Evolutionary conservation across 2,329 filamentous ascomycete species (phyloP).

Genomic region (Periconia sp.): DNA sequence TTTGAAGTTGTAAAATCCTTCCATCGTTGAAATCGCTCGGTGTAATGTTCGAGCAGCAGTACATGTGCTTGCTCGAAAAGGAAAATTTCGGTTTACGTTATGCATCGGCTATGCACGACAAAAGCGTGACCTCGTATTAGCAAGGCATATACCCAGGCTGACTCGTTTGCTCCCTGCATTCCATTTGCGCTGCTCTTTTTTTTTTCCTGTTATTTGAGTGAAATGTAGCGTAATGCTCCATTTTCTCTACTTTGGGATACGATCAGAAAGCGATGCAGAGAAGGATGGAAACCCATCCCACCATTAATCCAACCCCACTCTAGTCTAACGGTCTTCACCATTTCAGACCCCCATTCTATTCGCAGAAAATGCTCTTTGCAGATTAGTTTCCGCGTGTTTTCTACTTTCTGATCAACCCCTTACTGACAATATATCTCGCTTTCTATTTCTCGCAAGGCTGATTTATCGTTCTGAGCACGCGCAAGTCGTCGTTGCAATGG

Average conservation of each 20-base stretch:
- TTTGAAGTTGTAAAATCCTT: neutral
- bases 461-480: too few species aligned
- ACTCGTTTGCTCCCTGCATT: neutral
- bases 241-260: neutral
- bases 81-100: neutral
- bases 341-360: too few species aligned
- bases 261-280: neutral
- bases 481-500: too few species aligned
- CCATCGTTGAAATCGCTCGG: too few species aligned
- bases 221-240: neutral
- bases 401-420: too few species aligned
- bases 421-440: too few species aligned
- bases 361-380: too few species aligned
- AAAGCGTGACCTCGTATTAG: neutral
- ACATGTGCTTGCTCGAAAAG: neutral
- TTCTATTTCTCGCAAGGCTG: too few species aligned
- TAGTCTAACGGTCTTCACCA: too few species aligned
- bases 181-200: neutral
- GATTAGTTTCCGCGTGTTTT: too few species aligned
- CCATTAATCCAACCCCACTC: neutral
- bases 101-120: neutral
- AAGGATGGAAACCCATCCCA: neutral
- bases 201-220: too few species aligned
- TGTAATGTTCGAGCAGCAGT: too few species aligned
- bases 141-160: neutral